phyloP scores from a whole-genome alignment of 169 alveolate species.

The Plasmodium chabaudi region DNA sequence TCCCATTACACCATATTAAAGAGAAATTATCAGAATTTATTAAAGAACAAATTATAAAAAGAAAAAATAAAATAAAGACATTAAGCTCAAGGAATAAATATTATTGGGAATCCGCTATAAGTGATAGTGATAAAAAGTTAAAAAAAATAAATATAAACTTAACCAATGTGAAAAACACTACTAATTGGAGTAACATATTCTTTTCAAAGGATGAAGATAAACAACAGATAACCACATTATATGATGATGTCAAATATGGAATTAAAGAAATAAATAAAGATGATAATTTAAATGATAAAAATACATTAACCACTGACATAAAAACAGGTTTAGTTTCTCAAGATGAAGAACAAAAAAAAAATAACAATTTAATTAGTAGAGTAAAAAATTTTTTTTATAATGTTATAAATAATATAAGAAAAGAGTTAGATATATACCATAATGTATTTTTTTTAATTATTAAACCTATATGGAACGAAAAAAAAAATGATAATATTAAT shows the following conservation, averaged over 20 bases:
- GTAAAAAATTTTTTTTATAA: constrained; percentile 19
- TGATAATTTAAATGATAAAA: neutral
- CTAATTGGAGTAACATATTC: neutral
- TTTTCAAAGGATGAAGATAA: neutral
- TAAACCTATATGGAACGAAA: constrained; percentile 66
- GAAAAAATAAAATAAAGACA: constrained; percentile 7
- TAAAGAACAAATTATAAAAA: constrained; percentile 22
- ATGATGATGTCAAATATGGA: neutral
- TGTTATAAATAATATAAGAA: constrained; percentile 18
- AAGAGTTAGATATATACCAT: constrained; percentile 40
- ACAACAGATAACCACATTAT: neutral
- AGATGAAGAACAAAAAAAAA: neutral
- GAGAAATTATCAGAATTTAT: constrained; percentile 44
- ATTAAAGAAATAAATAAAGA: neutral
- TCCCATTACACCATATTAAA: constrained; percentile 77
- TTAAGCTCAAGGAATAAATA: neutral
- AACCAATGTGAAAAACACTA: neutral
- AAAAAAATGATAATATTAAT: constrained; percentile 24
- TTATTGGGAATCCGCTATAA: neutral
- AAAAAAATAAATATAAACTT: neutral
- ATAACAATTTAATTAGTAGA: too few relatives aligned
- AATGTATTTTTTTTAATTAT: constrained; percentile 33
- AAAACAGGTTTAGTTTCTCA: neutral
- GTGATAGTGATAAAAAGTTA: neutral
- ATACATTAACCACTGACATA: neutral